Conservation (phyloP, 1,139 yeast species). For the Diutina catenulata region DNA sequence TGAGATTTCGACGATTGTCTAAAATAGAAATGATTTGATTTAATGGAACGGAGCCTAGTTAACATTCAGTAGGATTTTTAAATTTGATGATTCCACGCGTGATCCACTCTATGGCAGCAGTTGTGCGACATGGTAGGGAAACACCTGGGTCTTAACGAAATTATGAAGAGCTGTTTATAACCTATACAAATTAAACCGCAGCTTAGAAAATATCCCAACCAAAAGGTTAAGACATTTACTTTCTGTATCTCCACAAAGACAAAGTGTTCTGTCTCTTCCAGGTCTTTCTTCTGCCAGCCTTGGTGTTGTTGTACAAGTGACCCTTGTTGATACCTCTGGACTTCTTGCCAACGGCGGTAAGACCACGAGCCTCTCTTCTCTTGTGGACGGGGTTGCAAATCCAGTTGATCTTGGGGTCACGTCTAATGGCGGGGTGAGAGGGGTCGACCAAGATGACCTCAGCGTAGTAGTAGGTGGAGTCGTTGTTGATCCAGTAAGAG, state of each 20-base stretch:
- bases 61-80: too few relatives aligned
- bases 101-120: too few relatives aligned
- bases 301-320: slow-evolving; percentile 97
- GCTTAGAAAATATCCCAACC: too few relatives aligned
- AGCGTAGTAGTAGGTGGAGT: slow-evolving; percentile 97
- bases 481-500: slow-evolving; percentile 99
- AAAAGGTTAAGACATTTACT: slow-evolving; percentile 30
- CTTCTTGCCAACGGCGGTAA: slow-evolving; percentile 96
- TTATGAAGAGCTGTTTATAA: too few relatives aligned
- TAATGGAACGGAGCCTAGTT: too few relatives aligned
- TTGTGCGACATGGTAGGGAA: too few relatives aligned
- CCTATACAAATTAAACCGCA: too few relatives aligned
- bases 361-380: slow-evolving; percentile 99
- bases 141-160: too few relatives aligned
- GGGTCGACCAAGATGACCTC: slow-evolving; percentile 98
- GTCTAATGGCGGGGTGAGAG: slow-evolving; percentile 97
- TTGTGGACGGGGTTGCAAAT: slow-evolving; percentile 99
- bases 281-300: slow-evolving; percentile 97
- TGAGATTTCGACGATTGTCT: too few relatives aligned
- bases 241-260: slow-evolving; percentile 99
- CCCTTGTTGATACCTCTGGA: slow-evolving; percentile 99
- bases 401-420: slow-evolving; percentile 99
- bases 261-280: slow-evolving; percentile 99
- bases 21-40: too few relatives aligned
- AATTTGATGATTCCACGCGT: too few relatives aligned